These are phyloP conservation scores for Tetrapisispora phaffii DNA, from an alignment of 805 yeast species.

Conservation along the genomic window DNA sequence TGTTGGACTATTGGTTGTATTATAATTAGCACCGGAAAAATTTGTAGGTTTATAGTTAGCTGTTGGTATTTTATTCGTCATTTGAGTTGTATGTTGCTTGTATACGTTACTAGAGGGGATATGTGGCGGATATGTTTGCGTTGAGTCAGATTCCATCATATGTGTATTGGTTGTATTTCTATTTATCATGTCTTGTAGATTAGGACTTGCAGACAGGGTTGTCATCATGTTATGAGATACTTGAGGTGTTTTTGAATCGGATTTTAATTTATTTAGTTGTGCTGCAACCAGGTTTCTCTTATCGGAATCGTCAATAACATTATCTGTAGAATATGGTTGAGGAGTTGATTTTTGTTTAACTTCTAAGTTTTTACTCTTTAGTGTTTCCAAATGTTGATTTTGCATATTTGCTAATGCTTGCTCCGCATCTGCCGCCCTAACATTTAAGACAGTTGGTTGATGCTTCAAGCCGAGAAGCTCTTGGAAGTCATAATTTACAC, in stretches of 20 bases:
- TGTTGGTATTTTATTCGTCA: background rate
- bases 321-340: background rate
- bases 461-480: slow-evolving; percentile 19
- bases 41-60: background rate
- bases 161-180: background rate
- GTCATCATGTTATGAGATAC: background rate
- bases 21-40: background rate
- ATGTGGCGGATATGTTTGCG: slow-evolving; percentile 1
- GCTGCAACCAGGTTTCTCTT: background rate
- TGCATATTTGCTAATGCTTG: slow-evolving; percentile 28
- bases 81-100: background rate
- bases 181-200: background rate
- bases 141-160: slow-evolving; percentile 1
- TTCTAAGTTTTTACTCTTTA: background rate
- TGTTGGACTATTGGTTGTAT: background rate
- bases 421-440: slow-evolving; percentile 21
- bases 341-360: background rate
- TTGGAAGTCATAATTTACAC: slow-evolving; percentile 26
- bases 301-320: background rate
- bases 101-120: background rate
- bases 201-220: background rate
- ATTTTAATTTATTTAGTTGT: background rate
- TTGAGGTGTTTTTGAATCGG: background rate
- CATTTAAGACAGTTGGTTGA: slow-evolving; percentile 6
- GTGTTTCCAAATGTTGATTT: slow-evolving; percentile 20